Percentiles rank a stretch among this genome's conserved stretches.
Evolutionary conservation across 148 eudicot species (phyloP).

Genomic region (Amaranthus palmeri): DNA sequence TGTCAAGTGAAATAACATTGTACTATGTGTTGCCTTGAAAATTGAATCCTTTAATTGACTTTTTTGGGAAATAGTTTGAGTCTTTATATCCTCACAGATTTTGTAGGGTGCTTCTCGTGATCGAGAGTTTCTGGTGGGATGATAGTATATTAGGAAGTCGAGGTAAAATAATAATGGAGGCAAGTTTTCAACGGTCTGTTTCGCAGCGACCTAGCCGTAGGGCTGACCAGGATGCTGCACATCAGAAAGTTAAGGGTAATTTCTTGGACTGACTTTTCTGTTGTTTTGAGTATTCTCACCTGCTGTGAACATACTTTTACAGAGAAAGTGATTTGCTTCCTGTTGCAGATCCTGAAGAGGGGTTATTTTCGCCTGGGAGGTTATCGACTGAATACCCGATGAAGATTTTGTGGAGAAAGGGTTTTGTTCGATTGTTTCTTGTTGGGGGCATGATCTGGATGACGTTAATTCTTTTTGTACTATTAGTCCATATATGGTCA

Average conservation of each 20-base stretch:
- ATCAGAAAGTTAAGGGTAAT: constrained; percentile 35
- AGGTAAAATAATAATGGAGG: constrained; percentile 37
- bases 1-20: no score
- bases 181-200: constrained; percentile 42
- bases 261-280: neutral
- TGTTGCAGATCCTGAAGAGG: constrained; percentile 42
- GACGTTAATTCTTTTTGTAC: constrained; percentile 67
- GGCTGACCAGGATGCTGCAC: constrained; percentile 35
- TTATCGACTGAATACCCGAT: constrained; percentile 45
- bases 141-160: constrained; percentile 24
- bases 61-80: neutral
- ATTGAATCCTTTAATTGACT: no score
- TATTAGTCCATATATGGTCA: constrained; percentile 81
- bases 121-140: constrained; percentile 17
- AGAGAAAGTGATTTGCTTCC: constrained; percentile 6
- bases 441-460: constrained; percentile 89
- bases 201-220: constrained; percentile 53
- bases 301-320: neutral
- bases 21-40: no score
- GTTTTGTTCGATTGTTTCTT: constrained; percentile 72
- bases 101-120: neutral
- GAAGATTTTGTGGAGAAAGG: constrained; percentile 76
- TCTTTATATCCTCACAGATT: neutral
- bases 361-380: constrained; percentile 40
- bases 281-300: neutral